Base-by-base conservation (phyloP, 352 stramenopile species). In the Pythium aristosporum region DNA sequence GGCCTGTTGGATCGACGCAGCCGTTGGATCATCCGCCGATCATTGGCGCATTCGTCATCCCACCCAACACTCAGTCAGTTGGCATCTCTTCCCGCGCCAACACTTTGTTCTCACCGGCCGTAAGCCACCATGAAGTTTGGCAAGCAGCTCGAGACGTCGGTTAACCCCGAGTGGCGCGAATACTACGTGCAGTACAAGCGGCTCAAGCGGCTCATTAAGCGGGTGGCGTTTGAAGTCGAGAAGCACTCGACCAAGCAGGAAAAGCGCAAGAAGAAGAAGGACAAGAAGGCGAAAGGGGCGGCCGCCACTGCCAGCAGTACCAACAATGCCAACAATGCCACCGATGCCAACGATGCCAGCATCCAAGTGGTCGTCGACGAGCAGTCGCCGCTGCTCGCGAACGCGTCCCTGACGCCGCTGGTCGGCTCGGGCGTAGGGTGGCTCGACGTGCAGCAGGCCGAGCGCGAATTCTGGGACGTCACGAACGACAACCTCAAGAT, bases 101-200 rank as follows among this genome's bases (percentile, higher is more conserved):
- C 46, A 52, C 46, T 52, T 52, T 49, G 10, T 49, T 9, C 16
- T 15, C 47, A 57, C 5, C 46, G 11, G 7, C 9, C 32, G 42
- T 20, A 11, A 36, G 13, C 18, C 16, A 48, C 28, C 55, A 97
- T 97, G 90, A 97, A 97, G 77, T 97, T 96, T 75, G 90, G 90
- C 75, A 97, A 97, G 75, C 89, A 97, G 71, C 82, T 97, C 30
- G 85, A 97, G 80, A 85, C 94, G 56, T 92, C 82, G 60, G 88
- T 84, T 18, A 94, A 94, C 60, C 82, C 84, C n/a, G 85, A 88
- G 54, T 96, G 87, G 85, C 89, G 89, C 68, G 86, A 93, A 64
- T 77, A 91, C 67, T 96, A 96, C 68, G 90, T 96, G 71, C 86
- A 96, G 74, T 97, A 97, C 72, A 96, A 95, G 77, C 89, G 89